Evolutionary conservation across 306 rosid species (phyloP).

Genomic region (Vigna nakashimae): DNA sequence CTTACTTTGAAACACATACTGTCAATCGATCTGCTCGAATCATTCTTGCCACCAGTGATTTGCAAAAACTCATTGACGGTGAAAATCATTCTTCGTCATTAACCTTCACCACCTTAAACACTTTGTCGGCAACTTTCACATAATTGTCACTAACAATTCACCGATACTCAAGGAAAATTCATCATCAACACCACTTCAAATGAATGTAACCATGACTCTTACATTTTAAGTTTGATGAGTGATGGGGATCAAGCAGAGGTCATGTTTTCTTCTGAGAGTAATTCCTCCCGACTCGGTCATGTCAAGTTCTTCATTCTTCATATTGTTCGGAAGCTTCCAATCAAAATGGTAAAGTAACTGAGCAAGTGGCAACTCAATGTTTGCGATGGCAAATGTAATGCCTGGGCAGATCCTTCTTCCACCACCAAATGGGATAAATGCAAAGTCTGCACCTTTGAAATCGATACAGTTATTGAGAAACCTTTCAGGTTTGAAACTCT

Average conservation of each 20-base stretch:
- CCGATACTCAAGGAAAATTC: too few relatives aligned
- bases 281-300: not conserved
- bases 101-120: too few relatives aligned
- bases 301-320: not conserved
- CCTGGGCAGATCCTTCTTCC: not conserved
- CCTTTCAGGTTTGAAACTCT: conserved; percentile 1
- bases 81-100: too few relatives aligned
- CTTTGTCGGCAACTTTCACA: too few relatives aligned
- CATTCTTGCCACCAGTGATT: too few relatives aligned
- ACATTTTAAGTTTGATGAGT: not conserved
- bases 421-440: not conserved
- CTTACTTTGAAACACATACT: too few relatives aligned
- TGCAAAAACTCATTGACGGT: too few relatives aligned
- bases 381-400: not conserved
- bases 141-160: too few relatives aligned
- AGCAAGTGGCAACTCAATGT: conserved; percentile 6
- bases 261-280: not conserved
- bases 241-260: not conserved
- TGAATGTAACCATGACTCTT: too few relatives aligned
- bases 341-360: not conserved
- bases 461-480: not conserved
- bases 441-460: not conserved
- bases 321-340: not conserved
- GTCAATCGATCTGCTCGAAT: too few relatives aligned
- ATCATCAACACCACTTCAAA: too few relatives aligned